These are phyloP conservation scores for Penicillium nordicum DNA, from an alignment of 2,329 filamentous ascomycete species.

Conservation along the genomic window DNA sequence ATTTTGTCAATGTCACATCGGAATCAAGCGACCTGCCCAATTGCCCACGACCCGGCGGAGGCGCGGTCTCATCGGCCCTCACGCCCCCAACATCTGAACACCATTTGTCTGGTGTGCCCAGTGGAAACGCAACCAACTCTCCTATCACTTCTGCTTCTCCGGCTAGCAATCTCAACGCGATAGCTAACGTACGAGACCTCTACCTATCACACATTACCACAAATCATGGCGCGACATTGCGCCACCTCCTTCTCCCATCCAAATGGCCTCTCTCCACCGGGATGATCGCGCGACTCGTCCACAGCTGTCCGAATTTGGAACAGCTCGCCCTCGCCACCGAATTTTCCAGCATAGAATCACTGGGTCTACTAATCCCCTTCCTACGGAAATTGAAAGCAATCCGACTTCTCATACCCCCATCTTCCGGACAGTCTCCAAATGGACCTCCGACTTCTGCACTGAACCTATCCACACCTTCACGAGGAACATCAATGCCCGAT, in stretches of 20 bases:
- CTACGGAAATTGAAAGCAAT: slow-evolving; percentile 41
- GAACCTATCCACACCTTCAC: neutral
- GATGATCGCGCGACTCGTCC: slow-evolving; percentile 51
- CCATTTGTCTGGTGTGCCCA: slow-evolving; percentile 10
- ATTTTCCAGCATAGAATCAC: slow-evolving; percentile 37
- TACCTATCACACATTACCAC: slow-evolving; percentile 52
- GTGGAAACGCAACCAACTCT: slow-evolving; percentile 19
- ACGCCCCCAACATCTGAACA: slow-evolving; percentile 28
- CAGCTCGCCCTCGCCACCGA: slow-evolving; percentile 55
- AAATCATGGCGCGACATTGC: slow-evolving; percentile 51
- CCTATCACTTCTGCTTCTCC: slow-evolving; percentile 24
- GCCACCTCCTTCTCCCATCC: slow-evolving; percentile 56
- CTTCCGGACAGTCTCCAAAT: slow-evolving; percentile 8
- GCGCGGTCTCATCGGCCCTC: slow-evolving; percentile 22
- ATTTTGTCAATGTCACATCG: slow-evolving; percentile 47
- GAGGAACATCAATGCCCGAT: neutral
- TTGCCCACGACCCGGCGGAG: slow-evolving; percentile 24
- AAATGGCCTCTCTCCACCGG: slow-evolving; percentile 52
- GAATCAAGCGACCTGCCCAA: slow-evolving; percentile 33
- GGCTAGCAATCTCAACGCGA: slow-evolving; percentile 24
- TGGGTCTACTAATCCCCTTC: slow-evolving; percentile 40
- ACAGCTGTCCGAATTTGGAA: slow-evolving; percentile 55
- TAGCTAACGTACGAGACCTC: slow-evolving; percentile 39
- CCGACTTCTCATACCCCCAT: slow-evolving; percentile 40
- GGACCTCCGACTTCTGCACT: slow-evolving; percentile 1